A percentile compares a stretch with the other conserved stretches of the same genome.
Evolutionary conservation across 2,329 filamentous ascomycete species (phyloP).

Genomic region (Seiridium unicorne): DNA sequence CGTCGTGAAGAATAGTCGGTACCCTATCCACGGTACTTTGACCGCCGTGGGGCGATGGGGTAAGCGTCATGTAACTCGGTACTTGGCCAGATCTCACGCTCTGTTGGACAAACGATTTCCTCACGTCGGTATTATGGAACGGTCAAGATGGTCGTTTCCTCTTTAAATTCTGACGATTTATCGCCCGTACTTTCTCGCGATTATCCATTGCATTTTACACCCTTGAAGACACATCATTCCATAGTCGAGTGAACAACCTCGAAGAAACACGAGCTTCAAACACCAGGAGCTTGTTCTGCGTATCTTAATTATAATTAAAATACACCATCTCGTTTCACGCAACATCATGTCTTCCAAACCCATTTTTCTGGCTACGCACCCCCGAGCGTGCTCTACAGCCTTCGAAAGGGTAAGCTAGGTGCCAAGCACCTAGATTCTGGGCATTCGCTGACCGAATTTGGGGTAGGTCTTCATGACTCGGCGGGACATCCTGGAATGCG

Average conservation of each 20-base stretch:
- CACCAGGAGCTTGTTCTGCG: background rate
- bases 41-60: background rate
- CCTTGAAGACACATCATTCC: background rate
- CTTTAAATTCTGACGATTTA: background rate
- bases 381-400: conserved; percentile 91
- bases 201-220: background rate
- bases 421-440: background rate
- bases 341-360: conserved; percentile 70
- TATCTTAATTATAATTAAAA: background rate
- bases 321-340: background rate
- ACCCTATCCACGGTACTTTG: background rate
- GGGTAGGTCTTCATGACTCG: conserved; percentile 93
- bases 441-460: conserved; percentile 9
- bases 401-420: conserved; percentile 76
- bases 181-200: background rate
- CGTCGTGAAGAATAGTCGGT: background rate
- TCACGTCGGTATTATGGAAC: background rate
- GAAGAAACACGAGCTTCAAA: too few relatives aligned
- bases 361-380: conserved; percentile 92
- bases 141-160: background rate
- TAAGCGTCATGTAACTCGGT: background rate
- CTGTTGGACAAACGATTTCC: background rate
- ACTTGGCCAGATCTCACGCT: background rate
- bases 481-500: conserved; percentile 73
- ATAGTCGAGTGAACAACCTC: background rate